Conservation (phyloP, 2,329 filamentous ascomycete species). For the Ceratocystis variospora region DNA sequence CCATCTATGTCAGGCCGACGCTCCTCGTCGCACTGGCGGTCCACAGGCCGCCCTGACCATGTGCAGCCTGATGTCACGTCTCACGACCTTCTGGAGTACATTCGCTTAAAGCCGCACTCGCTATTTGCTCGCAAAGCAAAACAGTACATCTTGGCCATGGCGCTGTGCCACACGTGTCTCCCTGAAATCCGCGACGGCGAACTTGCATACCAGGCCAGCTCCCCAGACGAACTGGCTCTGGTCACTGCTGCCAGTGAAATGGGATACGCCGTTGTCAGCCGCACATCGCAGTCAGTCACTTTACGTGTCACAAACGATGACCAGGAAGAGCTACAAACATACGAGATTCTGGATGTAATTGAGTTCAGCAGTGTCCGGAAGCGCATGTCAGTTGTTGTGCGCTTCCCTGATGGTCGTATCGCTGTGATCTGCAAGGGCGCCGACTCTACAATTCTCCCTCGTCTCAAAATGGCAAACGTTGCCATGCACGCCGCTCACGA, state of each 20-base stretch:
- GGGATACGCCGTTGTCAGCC: constrained; percentile 62
- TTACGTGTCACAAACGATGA: constrained; percentile 32
- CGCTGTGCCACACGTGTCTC: constrained; percentile 80
- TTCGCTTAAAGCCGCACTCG: constrained; percentile 60
- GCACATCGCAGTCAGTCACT: constrained; percentile 56
- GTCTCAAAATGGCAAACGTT: constrained; percentile 57
- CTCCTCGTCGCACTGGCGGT: constrained; percentile 39
- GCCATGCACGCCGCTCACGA: constrained; percentile 62
- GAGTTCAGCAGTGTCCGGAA: constrained; percentile 85
- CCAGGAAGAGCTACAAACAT: constrained; percentile 42
- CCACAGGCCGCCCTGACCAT: constrained; percentile 35
- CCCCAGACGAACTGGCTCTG: constrained; percentile 77
- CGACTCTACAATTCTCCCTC: constrained; percentile 67
- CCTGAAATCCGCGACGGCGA: constrained; percentile 62
- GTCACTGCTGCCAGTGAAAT: constrained; percentile 75
- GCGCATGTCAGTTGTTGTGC: constrained; percentile 77
- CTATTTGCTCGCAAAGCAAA: constrained; percentile 65
- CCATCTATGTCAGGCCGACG: constrained; percentile 27
- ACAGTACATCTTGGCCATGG: constrained; percentile 71
- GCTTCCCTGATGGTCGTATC: constrained; percentile 70
- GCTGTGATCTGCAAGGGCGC: constrained; percentile 84
- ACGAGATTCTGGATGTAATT: constrained; percentile 72
- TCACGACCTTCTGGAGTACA: constrained; percentile 61
- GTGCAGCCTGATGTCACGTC: constrained; percentile 49
- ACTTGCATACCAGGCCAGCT: constrained; percentile 74